Evolutionary conservation across 2,329 filamentous ascomycete genomes (phyloP), one percentile per base, ranked within the genome.

Genomic region (Dichotomopilus funicola): DNA sequence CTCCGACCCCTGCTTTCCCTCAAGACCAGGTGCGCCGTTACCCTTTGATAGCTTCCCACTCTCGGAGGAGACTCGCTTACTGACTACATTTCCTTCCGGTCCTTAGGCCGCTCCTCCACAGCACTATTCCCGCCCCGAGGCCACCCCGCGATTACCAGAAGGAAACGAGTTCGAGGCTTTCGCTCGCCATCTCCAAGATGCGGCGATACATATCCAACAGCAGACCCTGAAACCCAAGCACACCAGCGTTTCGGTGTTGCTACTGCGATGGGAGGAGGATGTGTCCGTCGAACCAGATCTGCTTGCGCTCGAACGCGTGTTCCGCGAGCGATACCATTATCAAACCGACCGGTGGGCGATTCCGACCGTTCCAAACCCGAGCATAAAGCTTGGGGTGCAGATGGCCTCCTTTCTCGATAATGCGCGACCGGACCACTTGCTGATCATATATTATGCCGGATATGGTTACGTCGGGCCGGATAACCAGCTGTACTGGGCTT

Each of bases 121-220:
- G 31, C 61, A 63, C 33, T 61, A 62, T 49, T 46, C 58, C 7
- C 52, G 57, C 33, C 51, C 62, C 54, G 63, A 63, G 34, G 41
- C 63, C 10, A 43, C 55, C 34, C 57, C 62, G 33, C 60, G 60
- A 9, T 31, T 62, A 5, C 57, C 64, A 31, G 67, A 82, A 63
- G 77, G 79, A 61, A 77, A 81, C 69, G 82, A 85, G 64, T 86
- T 86, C 70, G 83, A 86, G 68, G 78, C 80, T 52, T 86, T 86
- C 66, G 83, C 82, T 57, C 78, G 82, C 47, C 83, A 86, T 71
- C 76, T 86, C 45, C 83, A 86, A 66, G 83, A 86, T 76, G 83
- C 82, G 49, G 82, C 83, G 61, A 84, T 85, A 78, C 74, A 84
- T 64, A 84, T 86, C 62, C 81, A 84, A 66, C 77, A 80, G 59